A percentile compares a stretch with the other conserved stretches of the same genome.
phyloP scores from a whole-genome alignment of 129 eudicot species.

The carrot (Daucus carota) region DNA sequence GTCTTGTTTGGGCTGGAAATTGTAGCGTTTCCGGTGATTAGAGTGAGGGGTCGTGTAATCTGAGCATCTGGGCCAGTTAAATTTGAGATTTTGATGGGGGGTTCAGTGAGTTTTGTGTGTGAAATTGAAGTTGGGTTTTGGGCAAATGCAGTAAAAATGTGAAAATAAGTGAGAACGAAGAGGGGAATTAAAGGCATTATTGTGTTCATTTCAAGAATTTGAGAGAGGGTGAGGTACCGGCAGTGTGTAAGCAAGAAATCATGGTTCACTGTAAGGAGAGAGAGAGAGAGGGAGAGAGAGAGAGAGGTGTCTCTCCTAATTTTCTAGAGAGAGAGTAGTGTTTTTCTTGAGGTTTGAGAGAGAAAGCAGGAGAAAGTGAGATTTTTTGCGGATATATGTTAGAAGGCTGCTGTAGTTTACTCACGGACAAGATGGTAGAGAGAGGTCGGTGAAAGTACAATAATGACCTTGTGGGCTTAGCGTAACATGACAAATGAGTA shows the following conservation, averaged over 20 bases:
- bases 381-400: slow-evolving; percentile 6
- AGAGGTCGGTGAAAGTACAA: neutral
- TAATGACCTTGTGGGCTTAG: neutral
- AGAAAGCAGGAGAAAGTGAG: slow-evolving; percentile 17
- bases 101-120: slow-evolving; percentile 1
- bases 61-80: slow-evolving; percentile 2
- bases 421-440: slow-evolving; percentile 15
- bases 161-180: slow-evolving; percentile 11
- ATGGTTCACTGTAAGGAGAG: neutral
- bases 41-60: neutral
- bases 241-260: neutral
- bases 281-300: slow-evolving; percentile 9
- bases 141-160: slow-evolving; percentile 5
- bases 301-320: neutral
- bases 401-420: slow-evolving; percentile 19
- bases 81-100: neutral
- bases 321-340: neutral
- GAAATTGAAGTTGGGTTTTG: slow-evolving; percentile 11
- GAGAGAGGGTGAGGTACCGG: slow-evolving; percentile 10
- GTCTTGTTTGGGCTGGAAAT: slow-evolving; percentile 48
- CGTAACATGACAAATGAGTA: neutral
- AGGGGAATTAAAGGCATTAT: slow-evolving; percentile 15
- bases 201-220: slow-evolving; percentile 4
- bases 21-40: slow-evolving; percentile 46
- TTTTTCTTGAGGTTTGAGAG: slow-evolving; percentile 8